Conservation (phyloP, 1,284 basidiomycete species). For the Bondarzewia mesenterica region DNA sequence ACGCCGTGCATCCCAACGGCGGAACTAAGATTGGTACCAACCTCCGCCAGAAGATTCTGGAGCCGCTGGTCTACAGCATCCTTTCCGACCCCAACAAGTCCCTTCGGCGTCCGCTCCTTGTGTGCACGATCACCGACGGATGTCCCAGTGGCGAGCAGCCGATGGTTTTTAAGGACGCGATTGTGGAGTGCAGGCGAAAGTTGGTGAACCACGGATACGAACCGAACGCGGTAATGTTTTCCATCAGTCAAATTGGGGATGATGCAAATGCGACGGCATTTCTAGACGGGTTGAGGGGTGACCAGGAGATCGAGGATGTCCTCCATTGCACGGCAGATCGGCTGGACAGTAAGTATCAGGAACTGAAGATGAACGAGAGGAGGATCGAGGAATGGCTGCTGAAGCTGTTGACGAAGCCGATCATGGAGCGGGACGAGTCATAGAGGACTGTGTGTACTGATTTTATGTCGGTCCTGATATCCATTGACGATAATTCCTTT, state of each 20-base stretch:
- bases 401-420: not conserved
- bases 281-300: not conserved
- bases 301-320: not conserved
- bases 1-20: not conserved
- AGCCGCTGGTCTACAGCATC: not conserved
- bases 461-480: too few species aligned
- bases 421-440: not conserved
- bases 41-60: not conserved
- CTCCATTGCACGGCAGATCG: not conserved
- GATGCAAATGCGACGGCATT: not conserved
- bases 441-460: not conserved
- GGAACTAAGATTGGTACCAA: not conserved
- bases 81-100: not conserved
- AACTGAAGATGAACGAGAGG: not conserved
- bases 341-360: not conserved
- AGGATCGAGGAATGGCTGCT: not conserved
- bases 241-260: not conserved
- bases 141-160: not conserved
- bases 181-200: not conserved
- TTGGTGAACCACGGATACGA: not conserved
- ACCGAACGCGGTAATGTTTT: not conserved
- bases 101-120: not conserved
- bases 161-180: not conserved
- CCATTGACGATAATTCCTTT: too few species aligned
- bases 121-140: not conserved